Evolutionary conservation across 306 rosid genomes (phyloP).

Genomic region (Dryas drummondii): DNA sequence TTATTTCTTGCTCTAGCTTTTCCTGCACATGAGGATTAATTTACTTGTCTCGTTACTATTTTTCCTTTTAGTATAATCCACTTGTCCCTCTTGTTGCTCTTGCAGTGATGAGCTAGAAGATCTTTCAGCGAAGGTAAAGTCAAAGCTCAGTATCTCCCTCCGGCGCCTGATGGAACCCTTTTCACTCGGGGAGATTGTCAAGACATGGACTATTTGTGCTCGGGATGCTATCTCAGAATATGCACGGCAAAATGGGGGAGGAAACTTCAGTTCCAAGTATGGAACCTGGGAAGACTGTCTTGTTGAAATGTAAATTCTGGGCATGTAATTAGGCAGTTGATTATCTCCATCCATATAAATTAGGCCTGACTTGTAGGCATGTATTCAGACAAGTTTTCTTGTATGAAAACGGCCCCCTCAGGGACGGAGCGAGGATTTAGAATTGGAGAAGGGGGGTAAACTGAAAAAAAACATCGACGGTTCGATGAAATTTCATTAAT

Average conservation of each 20-base stretch:
- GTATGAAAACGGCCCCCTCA: too few relatives aligned
- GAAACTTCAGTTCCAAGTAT: constrained; percentile 45
- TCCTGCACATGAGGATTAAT: too few relatives aligned
- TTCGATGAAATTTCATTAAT: too few relatives aligned
- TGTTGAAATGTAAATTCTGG: too few relatives aligned
- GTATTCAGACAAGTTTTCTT: too few relatives aligned
- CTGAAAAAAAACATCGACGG: too few relatives aligned
- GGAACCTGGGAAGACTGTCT: constrained; percentile 43
- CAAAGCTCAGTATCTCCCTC: constrained; percentile 64
- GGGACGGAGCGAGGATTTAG: too few relatives aligned
- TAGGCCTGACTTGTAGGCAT: too few relatives aligned
- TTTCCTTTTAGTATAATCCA: neutral
- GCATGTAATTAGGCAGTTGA: too few relatives aligned
- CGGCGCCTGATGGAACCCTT: constrained; percentile 38
- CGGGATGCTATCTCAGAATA: constrained; percentile 40
- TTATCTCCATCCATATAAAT: too few relatives aligned
- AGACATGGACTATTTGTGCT: constrained; percentile 45
- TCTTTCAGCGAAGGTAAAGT: constrained; percentile 65
- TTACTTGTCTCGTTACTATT: neutral
- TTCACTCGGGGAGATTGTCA: constrained; percentile 38
- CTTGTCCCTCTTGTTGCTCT: constrained; percentile 17
- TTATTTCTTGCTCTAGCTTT: too few relatives aligned
- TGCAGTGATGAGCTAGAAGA: constrained; percentile 70
- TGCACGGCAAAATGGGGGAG: constrained; percentile 48
- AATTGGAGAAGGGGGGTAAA: too few relatives aligned